A percentile compares a stretch with the other conserved stretches of the same genome.
phyloP scores from a whole-genome alignment of 2,329 filamentous ascomycete species.

The Beauveria pseudobassiana region DNA sequence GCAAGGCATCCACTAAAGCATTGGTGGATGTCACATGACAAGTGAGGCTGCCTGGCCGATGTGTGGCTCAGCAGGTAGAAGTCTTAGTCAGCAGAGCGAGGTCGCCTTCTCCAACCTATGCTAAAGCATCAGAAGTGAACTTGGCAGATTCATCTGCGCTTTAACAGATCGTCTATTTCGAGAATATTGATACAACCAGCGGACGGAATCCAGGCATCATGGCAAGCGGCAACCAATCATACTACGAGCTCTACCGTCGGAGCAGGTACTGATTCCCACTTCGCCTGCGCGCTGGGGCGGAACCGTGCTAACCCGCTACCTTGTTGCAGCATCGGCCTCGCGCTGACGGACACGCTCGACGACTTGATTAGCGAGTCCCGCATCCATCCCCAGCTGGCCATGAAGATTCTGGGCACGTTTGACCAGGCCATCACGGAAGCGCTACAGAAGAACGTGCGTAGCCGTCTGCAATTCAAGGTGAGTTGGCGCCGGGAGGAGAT shows the following conservation, averaged over 20 bases:
- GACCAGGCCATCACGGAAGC: conserved; percentile 89
- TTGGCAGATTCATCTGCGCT: not conserved
- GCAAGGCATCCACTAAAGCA: conserved; percentile 6
- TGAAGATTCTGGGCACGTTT: conserved; percentile 96
- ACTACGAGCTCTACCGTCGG: conserved; percentile 95
- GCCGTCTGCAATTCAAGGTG: conserved; percentile 92
- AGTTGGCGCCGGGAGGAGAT: conserved; percentile 14
- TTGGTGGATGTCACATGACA: conserved; percentile 11
- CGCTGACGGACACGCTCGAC: conserved; percentile 93
- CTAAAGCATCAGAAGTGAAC: not conserved
- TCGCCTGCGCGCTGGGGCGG: conserved; percentile 13
- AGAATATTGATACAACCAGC: not conserved
- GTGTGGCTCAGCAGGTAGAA: not conserved
- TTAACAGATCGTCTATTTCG: conserved; percentile 1
- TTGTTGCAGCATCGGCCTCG: conserved; percentile 70
- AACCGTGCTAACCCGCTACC: conserved; percentile 18
- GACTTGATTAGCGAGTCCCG: conserved; percentile 89
- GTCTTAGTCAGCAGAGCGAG: not conserved
- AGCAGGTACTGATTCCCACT: conserved; percentile 65
- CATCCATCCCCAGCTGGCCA: conserved; percentile 95
- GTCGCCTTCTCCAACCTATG: not conserved
- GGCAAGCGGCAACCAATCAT: conserved; percentile 47
- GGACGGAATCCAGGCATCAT: conserved; percentile 23
- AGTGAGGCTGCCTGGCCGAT: not conserved
- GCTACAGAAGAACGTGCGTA: conserved; percentile 85